Base-by-base conservation (phyloP, 306 rosid genomes). In the Purshia tridentata region DNA sequence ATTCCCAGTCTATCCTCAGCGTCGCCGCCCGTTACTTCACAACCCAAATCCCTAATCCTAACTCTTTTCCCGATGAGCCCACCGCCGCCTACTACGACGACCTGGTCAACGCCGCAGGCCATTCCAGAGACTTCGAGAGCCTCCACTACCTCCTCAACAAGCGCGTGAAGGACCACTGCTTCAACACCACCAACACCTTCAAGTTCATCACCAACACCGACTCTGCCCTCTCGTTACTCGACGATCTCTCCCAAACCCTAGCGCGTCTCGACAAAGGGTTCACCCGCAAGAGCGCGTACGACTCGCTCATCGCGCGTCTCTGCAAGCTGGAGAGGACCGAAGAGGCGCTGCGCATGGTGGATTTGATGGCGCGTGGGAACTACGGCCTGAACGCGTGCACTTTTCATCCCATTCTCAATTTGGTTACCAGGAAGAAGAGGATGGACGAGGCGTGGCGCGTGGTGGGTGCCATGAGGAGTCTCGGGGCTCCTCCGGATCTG, bases 291-390 rank as follows among this genome's bases (percentile, higher is more conserved):
- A 57, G 50, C 79, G 88, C 91, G 11, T 83, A 78, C 60, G 87
- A 90, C 0, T 78, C 87, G 4, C 91, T 90, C 70, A 19, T 90
- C 72, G 9, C 70, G 29, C 96, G 88, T 47, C 87, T 90, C 15
- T 84, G 84, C 68, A 84, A 69, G 75, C 72, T 90, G n/a, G 18
- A 68, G 0, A 75, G 53, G 42, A 46, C 62, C 14, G 81, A 86
- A 1, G 86, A 81, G 14, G 80, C 89, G 2, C 79, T 82, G 37
- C 59, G 66, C 35, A 75, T 84, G 48, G 61, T 76, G 6, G 86
- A 86, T 0, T 4, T 65, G 16, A 74, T 86, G 88, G 82, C 83
- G 56, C 64, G 65, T 42, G 85, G n/a, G 3, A 70, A 35, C 0
- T 35, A 46, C 60, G 57, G 72, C 19, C 69, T 76, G 4, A 64